These are phyloP conservation scores for Myxozyma udenii DNA, from an alignment of 805 yeast species.

Conservation along the genomic window DNA sequence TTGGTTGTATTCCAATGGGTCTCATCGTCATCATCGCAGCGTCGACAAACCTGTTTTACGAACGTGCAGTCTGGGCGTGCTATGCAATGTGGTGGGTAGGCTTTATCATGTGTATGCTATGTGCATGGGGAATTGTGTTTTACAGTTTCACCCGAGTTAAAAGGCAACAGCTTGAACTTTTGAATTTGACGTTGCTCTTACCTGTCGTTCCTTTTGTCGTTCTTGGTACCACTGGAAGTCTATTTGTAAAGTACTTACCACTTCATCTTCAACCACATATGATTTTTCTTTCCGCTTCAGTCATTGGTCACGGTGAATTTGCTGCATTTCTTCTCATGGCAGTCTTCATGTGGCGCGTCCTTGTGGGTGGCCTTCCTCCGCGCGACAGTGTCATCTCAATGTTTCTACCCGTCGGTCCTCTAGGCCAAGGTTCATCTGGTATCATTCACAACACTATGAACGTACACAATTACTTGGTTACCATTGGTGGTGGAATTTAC, in stretches of 20 bases:
- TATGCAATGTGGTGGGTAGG: constrained; percentile 6
- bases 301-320: constrained; percentile 4
- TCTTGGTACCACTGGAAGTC: constrained; percentile 2
- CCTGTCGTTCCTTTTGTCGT: constrained; percentile 7
- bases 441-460: constrained; percentile 3
- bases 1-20: constrained; percentile 5
- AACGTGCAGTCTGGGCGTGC: constrained; percentile 2
- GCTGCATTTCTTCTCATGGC: constrained; percentile 4
- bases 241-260: constrained; percentile 3
- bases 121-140: constrained; percentile 7
- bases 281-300: not conserved
- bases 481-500: not conserved
- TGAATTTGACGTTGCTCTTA: constrained; percentile 2
- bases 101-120: not conserved
- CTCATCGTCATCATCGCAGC: not conserved
- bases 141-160: not conserved
- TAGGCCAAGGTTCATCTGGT: constrained; percentile 6
- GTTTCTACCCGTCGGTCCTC: constrained; percentile 8
- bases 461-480: not conserved
- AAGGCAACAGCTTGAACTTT: not conserved
- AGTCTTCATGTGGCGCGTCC: constrained; percentile 3
- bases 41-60: not conserved
- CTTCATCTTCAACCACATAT: constrained; percentile 10
- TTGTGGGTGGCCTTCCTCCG: constrained; percentile 1
- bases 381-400: not conserved